Evolutionary conservation across 2,329 filamentous ascomycete genomes (phyloP).

Genomic region (Penicillium sp.): DNA sequence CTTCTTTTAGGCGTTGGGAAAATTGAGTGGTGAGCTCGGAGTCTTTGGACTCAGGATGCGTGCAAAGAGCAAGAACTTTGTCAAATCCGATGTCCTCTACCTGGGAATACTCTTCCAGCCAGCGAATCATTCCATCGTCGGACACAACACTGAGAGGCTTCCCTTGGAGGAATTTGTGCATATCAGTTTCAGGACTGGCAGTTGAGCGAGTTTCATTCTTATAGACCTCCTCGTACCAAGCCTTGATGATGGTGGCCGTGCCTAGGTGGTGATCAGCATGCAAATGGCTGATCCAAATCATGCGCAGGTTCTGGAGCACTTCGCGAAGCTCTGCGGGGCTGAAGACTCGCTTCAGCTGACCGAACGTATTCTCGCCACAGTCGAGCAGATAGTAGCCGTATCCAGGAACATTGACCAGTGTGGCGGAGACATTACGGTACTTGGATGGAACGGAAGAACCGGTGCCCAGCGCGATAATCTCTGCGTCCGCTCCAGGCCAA

Average conservation of each 20-base stretch:
- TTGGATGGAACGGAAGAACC: slow-evolving; percentile 87
- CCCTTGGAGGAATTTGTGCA: slow-evolving; percentile 38
- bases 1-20: slow-evolving; percentile 29
- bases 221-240: slow-evolving; percentile 64
- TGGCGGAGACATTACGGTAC: slow-evolving; percentile 91
- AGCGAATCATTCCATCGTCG: slow-evolving; percentile 66
- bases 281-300: slow-evolving; percentile 90
- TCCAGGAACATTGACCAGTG: slow-evolving; percentile 76
- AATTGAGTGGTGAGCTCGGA: slow-evolving; percentile 27
- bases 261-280: slow-evolving; percentile 97
- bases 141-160: slow-evolving; percentile 63
- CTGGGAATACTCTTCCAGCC: slow-evolving; percentile 73
- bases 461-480: slow-evolving; percentile 84
- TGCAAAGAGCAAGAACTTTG: slow-evolving; percentile 50
- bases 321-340: slow-evolving; percentile 59
- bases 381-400: slow-evolving; percentile 88
- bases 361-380: slow-evolving; percentile 86
- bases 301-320: slow-evolving; percentile 73
- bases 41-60: slow-evolving; percentile 28
- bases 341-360: slow-evolving; percentile 75
- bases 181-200: slow-evolving; percentile 35
- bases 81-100: slow-evolving; percentile 73
- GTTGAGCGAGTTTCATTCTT: slow-evolving; percentile 40
- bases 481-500: slow-evolving; percentile 69
- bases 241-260: slow-evolving; percentile 71